Conservation (phyloP, 1,284 basidiomycete species). For the Chalciporus piperatoides region DNA sequence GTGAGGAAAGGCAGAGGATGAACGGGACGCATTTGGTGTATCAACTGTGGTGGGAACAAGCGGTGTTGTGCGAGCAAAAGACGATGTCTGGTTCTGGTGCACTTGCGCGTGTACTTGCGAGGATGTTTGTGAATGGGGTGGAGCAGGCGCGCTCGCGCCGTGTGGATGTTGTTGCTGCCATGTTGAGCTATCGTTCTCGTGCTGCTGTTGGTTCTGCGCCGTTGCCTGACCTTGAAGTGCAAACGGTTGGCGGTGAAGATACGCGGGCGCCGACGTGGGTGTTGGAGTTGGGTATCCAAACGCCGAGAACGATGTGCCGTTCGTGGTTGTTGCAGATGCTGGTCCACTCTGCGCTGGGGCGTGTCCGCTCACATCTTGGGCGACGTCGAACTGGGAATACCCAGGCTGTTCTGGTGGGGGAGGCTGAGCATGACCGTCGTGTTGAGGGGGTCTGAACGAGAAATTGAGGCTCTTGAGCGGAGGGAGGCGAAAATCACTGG, state of each 20-base stretch:
- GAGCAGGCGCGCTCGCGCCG: conserved; percentile 13
- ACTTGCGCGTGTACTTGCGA: conserved; percentile 26
- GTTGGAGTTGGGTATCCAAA: conserved; percentile 29
- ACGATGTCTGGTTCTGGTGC: conserved; percentile 16
- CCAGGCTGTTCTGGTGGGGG: conserved; percentile 21
- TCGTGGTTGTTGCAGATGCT: conserved; percentile 20
- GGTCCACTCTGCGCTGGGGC: neutral
- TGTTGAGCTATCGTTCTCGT: conserved; percentile 24
- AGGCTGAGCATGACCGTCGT: conserved; percentile 20
- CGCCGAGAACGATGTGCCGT: conserved; percentile 23
- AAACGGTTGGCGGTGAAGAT: conserved; percentile 27
- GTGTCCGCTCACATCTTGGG: conserved; percentile 19
- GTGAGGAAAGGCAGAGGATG: conserved; percentile 13
- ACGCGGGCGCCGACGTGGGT: conserved; percentile 25
- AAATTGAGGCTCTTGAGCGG: conserved; percentile 69
- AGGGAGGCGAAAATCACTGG: conserved; percentile 52
- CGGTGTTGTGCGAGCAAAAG: conserved; percentile 30
- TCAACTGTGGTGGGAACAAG: conserved; percentile 39
- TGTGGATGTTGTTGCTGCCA: conserved; percentile 30
- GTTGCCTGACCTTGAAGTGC: conserved; percentile 23
- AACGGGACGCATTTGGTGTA: conserved; percentile 21
- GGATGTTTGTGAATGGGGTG: conserved; percentile 21
- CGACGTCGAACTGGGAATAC: conserved; percentile 20
- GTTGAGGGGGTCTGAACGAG: conserved; percentile 36
- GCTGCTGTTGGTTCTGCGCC: conserved; percentile 36